Evolutionary conservation across 441 rosid species (phyloP).

Genomic region (Syzygium malaccense): DNA sequence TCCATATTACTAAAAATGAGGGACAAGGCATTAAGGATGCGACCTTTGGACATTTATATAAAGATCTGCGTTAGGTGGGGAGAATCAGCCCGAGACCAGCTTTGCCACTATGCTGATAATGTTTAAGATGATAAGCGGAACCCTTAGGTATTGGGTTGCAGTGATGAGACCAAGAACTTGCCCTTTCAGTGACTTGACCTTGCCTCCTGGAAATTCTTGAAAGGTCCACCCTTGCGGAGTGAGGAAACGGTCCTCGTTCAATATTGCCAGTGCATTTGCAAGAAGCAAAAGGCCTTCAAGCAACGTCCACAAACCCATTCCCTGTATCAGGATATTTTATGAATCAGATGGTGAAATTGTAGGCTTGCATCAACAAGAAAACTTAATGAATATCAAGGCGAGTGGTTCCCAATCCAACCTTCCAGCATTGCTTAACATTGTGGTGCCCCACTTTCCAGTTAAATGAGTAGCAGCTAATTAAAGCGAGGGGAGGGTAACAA

Average conservation of each 20-base stretch:
- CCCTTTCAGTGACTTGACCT: slow-evolving; percentile 59
- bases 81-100: slow-evolving; percentile 46
- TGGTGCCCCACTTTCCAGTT: background rate
- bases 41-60: background rate
- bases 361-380: background rate
- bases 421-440: background rate
- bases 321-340: slow-evolving; percentile 12
- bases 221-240: slow-evolving; percentile 76
- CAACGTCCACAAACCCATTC: slow-evolving; percentile 73
- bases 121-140: slow-evolving; percentile 70
- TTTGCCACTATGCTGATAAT: slow-evolving; percentile 43
- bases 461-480: background rate
- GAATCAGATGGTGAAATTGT: background rate
- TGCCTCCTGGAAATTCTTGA: slow-evolving; percentile 47
- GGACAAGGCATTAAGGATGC: background rate
- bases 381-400: background rate
- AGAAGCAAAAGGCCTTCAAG: slow-evolving; percentile 65
- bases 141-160: slow-evolving; percentile 76
- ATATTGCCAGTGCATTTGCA: slow-evolving; percentile 80
- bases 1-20: background rate
- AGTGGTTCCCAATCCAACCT: background rate
- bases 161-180: slow-evolving; percentile 71
- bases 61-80: background rate
- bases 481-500: background rate
- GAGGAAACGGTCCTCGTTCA: slow-evolving; percentile 77